Evolutionary conservation across 2,329 filamentous ascomycete species (phyloP), one percentile per base, ranked within the genome.

Genomic region (Nemania bipapillata): DNA sequence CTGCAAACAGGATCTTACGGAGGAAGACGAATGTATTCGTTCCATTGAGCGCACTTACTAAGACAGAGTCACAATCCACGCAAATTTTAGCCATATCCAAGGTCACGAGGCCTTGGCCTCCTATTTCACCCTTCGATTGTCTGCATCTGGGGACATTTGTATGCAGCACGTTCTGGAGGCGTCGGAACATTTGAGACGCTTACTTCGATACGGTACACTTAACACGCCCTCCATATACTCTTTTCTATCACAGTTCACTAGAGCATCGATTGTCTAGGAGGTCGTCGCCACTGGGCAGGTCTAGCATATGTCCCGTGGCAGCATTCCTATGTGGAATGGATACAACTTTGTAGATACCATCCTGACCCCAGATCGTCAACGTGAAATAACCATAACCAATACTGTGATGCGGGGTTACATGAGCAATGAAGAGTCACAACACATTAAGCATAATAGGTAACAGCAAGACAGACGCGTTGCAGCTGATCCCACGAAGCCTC

Each of bases 401-500:
- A 17, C 22, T 6, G n/a, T n/a, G 5, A 32, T 52, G 24, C n/a
- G 32, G 7, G 32, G 26, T 28, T 45, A 53, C 35, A 58, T 53
- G 54, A 65, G 20, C 15, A 53, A 28, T n/a, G 12, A 53, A 32
- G 45, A 35, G n/a, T n/a, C 57, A n/a, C 8, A 45, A 32, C 3
- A 7, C 8, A 65, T 53, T n/a, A 58, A 53, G n/a, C 52, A 20
- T 11, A 1, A 52, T 40, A 24, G 20, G 40, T 20, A 45, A 45
- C 15, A 42, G 52, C 15, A 40, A 57, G 22, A 42, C 42, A 42
- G 12, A 65, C 20, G 53, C 26, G 20, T 53, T 58, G 15, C n/a
- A 58, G 45, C 26, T 58, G 2, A 53, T 35, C 7, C 26, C 2
- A 65, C n/a, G 22, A 58, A 24, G 32, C 3, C 37, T 54, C 22